Evolutionary conservation across 2,329 filamentous ascomycete species (phyloP).

Genomic region (Cladosporium cucumerinum): DNA sequence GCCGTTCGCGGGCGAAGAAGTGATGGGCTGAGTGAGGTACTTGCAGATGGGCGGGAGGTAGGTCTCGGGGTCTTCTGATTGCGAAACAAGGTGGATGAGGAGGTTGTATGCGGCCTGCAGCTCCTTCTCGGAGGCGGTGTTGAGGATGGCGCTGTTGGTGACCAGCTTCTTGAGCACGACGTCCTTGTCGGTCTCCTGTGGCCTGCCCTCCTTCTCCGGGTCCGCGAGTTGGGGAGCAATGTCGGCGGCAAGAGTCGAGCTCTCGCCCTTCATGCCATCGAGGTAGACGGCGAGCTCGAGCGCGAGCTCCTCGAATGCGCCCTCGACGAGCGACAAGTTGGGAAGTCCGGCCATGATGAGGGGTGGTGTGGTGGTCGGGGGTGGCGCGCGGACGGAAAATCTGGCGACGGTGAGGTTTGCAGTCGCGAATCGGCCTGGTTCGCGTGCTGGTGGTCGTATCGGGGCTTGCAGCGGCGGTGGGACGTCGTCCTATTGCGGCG

Average conservation of each 20-base stretch:
- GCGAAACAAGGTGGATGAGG: slow-evolving; percentile 85
- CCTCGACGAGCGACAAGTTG: slow-evolving; percentile 74
- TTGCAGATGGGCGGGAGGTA: slow-evolving; percentile 85
- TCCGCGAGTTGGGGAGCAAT: slow-evolving; percentile 64
- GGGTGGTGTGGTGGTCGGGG: not conserved
- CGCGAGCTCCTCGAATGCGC: slow-evolving; percentile 86
- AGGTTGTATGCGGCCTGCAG: slow-evolving; percentile 96
- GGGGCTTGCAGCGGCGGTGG: not conserved
- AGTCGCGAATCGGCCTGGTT: slow-evolving; percentile 13
- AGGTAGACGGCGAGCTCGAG: slow-evolving; percentile 94
- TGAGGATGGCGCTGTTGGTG: slow-evolving; percentile 71
- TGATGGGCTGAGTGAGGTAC: slow-evolving; percentile 83
- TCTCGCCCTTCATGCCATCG: slow-evolving; percentile 68
- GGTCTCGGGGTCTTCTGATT: slow-evolving; percentile 79
- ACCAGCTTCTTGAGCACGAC: slow-evolving; percentile 89
- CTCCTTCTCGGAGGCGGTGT: slow-evolving; percentile 89
- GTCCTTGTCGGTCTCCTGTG: slow-evolving; percentile 64
- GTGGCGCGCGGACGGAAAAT: slow-evolving; percentile 5
- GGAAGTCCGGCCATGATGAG: slow-evolving; percentile 56
- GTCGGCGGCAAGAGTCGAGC: slow-evolving; percentile 56
- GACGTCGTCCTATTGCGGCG: slow-evolving; percentile 8
- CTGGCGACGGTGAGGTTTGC: not conserved
- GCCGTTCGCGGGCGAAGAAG: slow-evolving; percentile 80
- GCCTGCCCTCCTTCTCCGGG: slow-evolving; percentile 40
- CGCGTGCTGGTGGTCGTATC: slow-evolving; percentile 5